These are phyloP conservation scores for Helichrysum umbraculigerum DNA, from an alignment of 129 eudicot species.

Conservation along the genomic window DNA sequence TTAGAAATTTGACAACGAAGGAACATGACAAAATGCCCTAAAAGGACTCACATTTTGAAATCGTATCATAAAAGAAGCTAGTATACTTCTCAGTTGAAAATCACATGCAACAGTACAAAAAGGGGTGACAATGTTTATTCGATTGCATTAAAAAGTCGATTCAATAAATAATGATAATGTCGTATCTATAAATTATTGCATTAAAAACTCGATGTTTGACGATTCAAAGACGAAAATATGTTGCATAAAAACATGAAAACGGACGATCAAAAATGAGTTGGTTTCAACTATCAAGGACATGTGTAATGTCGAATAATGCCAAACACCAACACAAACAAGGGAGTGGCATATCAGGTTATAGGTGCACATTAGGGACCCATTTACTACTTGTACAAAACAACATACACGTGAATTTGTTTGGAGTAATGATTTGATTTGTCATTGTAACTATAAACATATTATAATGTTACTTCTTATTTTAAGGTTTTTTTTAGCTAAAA, in stretches of 20 bases:
- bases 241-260: constrained; percentile 12
- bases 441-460: constrained; percentile 1
- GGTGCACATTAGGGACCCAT: constrained; percentile 10
- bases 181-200: not conserved
- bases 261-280: constrained; percentile 19
- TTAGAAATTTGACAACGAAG: no score
- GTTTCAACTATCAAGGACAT: constrained; percentile 20
- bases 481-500: no score
- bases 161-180: not conserved
- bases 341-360: not conserved
- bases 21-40: no score
- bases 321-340: constrained; percentile 12
- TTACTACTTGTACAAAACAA: not conserved
- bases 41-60: no score
- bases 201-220: not conserved
- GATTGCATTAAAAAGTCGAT: not conserved
- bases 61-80: no score
- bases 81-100: not conserved
- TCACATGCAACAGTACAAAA: not conserved
- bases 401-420: constrained; percentile 3
- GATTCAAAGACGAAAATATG: constrained; percentile 10
- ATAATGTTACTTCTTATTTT: not conserved
- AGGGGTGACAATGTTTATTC: not conserved
- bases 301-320: constrained; percentile 9
- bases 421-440: not conserved